A percentile compares a stretch with the other conserved stretches of the same genome.
Conservation (phyloP, 106 monocot genomes). For the Triglochin maritima region DNA sequence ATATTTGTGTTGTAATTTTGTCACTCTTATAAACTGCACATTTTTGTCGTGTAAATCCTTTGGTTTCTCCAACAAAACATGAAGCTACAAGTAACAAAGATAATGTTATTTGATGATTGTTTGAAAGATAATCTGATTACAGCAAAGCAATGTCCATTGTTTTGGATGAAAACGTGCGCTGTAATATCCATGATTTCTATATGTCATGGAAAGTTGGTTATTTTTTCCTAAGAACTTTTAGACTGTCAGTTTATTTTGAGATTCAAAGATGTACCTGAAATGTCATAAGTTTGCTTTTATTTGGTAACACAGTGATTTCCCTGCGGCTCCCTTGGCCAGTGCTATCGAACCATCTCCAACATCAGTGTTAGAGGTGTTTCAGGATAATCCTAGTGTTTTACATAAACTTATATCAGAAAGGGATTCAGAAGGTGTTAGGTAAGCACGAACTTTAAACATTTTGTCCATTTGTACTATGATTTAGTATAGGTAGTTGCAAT, state of each 20-base stretch:
- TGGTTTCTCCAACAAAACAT: no score
- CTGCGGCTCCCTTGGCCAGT: slow-evolving; percentile 22
- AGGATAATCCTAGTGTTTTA: slow-evolving; percentile 57
- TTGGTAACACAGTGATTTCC: slow-evolving; percentile 45
- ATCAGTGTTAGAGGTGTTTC: slow-evolving; percentile 61
- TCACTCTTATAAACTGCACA: no score
- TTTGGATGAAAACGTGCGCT: no score
- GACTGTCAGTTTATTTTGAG: no score
- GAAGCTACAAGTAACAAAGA: no score
- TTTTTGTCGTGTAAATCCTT: no score
- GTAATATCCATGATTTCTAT: no score
- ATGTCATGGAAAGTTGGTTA: no score
- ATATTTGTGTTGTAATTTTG: slow-evolving; percentile 4
- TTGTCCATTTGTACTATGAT: not conserved
- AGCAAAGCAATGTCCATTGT: no score
- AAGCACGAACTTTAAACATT: slow-evolving; percentile 9
- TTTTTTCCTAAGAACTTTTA: no score
- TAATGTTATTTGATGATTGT: no score
- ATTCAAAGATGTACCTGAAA: not conserved
- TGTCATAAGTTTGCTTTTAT: not conserved
- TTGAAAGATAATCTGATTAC: no score
- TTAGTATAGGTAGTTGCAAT: not conserved
- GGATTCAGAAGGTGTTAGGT: slow-evolving; percentile 59
- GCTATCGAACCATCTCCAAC: slow-evolving; percentile 55
- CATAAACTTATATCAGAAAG: slow-evolving; percentile 80